Evolutionary conservation across 192 early-diverging fungal species (phyloP), one percentile per base, ranked within the genome.

Genomic region (Backusella parvicylindrica): DNA sequence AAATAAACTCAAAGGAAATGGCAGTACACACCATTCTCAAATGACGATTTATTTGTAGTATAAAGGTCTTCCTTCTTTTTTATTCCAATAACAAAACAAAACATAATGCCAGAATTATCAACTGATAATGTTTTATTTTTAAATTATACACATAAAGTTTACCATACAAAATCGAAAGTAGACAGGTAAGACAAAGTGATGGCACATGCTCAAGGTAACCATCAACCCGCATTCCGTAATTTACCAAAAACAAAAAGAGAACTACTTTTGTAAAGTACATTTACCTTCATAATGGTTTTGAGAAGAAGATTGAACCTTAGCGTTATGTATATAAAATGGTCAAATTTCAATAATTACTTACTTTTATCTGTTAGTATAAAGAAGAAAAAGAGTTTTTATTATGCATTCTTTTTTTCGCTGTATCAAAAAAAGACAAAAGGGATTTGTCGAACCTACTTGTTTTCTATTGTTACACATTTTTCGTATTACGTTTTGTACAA

Each of bases 111-210:
- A 60, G 28, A 23, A 26, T 60, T 28, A 60, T 60, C 53, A 60
- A 28, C 8, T 60, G 53, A 28, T 60, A 28, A 3, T 28, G 53
- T 16, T 18, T 43, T 60, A 26, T 56, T 56, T 56, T 26, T 56
- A 56, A 26, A 56, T 12, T 11, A 21, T 56, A 56, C 3, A 56
- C 3, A 50, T 26, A 28, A 28, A 60, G 8, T 3, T 2, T 28
- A 28, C 26, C 18, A 16, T 56, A 56, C 23, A 56, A 50, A 50
- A 21, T 50, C 9, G 21, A 50, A 60, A 12, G 53, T 60, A 26
- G 53, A 60, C 53, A 60, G 53, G 53, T 60, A 60, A 60, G 53
- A 60, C 53, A 60, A n/a, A 60, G 53, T 60, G 53, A 60, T 60
- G 53, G 53, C 53, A 60, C 53, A 60, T 60, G 53, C 23, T 28